Percentiles rank a stretch among this genome's conserved stretches.
These are phyloP conservation scores for Cladobotryum protrusum DNA, from an alignment of 2,329 filamentous ascomycete species.

Conservation along the genomic window DNA sequence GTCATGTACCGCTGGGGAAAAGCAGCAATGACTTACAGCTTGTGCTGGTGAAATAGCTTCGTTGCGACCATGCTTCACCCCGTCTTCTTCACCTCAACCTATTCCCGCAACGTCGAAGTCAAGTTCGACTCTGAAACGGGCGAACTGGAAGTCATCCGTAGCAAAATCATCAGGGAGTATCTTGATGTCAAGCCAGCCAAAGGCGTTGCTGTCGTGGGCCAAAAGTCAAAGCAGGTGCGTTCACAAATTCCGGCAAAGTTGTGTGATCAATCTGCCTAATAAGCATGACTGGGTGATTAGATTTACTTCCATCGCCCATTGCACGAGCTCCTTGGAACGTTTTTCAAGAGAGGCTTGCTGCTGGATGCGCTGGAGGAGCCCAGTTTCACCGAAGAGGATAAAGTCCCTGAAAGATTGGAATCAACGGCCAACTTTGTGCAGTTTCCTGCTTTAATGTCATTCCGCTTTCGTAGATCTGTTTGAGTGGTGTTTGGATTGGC, in stretches of 20 bases:
- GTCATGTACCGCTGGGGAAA: background rate
- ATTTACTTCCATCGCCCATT: conserved; percentile 40
- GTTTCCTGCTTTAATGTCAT: conserved; percentile 26
- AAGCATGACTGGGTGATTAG: conserved; percentile 16
- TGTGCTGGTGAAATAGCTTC: conserved; percentile 27
- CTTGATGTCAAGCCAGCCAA: conserved; percentile 33
- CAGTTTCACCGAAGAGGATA: conserved; percentile 34
- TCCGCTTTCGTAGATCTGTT: conserved; percentile 11
- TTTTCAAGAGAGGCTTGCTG: conserved; percentile 36
- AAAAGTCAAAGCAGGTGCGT: conserved; percentile 29
- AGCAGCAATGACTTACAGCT: background rate
- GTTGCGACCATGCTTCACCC: conserved; percentile 43
- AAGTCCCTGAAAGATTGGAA: conserved; percentile 22
- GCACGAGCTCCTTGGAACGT: conserved; percentile 36
- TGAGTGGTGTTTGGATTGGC: too few species aligned
- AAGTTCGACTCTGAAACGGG: conserved; percentile 30
- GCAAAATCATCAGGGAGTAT: conserved; percentile 36
- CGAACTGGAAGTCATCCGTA: conserved; percentile 27
- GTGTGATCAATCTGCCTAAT: background rate
- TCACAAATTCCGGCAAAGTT: background rate
- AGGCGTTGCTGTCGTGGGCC: conserved; percentile 30
- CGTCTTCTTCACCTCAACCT: conserved; percentile 41
- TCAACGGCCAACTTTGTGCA: conserved; percentile 34
- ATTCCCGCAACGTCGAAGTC: conserved; percentile 33
- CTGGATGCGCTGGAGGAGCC: conserved; percentile 43